Conservation (phyloP, 208 protist genomes). For the Angomonas ambiguus region DNA sequence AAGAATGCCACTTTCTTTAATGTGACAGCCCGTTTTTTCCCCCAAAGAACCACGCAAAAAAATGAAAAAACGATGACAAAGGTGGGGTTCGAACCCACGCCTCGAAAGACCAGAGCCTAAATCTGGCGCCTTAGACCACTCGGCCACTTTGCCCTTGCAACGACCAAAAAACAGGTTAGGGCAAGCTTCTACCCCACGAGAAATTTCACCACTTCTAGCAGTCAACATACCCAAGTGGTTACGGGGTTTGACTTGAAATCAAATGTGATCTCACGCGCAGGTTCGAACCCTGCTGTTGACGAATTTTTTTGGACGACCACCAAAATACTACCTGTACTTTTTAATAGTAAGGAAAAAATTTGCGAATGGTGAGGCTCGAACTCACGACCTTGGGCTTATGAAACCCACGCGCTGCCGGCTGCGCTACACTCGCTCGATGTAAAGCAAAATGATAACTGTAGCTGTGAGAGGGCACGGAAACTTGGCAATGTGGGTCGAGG, state of each 20-base stretch:
- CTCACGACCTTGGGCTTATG: conserved; percentile 95
- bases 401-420: conserved; percentile 94
- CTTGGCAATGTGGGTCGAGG: too few relatives aligned
- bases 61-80: conserved; percentile 34
- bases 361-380: conserved; percentile 72
- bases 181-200: conserved; percentile 1
- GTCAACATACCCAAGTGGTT: conserved; percentile 87
- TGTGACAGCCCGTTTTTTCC: too few relatives aligned
- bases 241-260: conserved; percentile 91
- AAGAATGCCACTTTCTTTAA: conserved; percentile 1
- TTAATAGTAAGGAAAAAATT: too few relatives aligned
- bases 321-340: too few relatives aligned
- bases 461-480: too few relatives aligned
- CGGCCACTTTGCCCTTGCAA: conserved; percentile 28
- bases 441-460: too few relatives aligned
- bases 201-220: background rate
- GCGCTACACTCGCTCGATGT: conserved; percentile 86
- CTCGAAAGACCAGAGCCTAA: conserved; percentile 74
- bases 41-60: too few relatives aligned
- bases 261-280: conserved; percentile 88
- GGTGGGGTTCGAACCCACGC: conserved; percentile 73
- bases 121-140: conserved; percentile 69
- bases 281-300: conserved; percentile 84
- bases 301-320: conserved; percentile 27
- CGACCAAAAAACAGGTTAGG: background rate